Percentiles rank a stretch among this genome's conserved stretches.
phyloP scores from a whole-genome alignment of 345 rosid genomes.

The Salix caprea region DNA sequence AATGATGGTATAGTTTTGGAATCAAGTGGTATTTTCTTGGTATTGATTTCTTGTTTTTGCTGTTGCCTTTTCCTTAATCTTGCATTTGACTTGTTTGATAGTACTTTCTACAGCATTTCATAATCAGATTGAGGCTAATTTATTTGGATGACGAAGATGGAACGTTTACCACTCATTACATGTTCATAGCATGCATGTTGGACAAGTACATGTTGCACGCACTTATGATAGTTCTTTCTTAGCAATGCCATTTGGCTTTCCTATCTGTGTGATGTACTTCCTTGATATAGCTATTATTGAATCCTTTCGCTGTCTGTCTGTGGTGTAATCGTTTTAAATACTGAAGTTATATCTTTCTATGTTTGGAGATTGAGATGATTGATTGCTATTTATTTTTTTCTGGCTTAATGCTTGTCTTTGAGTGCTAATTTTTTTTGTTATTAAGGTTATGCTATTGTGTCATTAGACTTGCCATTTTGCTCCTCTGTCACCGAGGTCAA shows the following conservation, averaged over 20 bases:
- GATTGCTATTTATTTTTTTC: neutral
- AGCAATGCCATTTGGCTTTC: neutral
- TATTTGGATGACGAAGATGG: neutral
- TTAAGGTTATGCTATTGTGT: neutral
- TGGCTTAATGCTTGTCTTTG: neutral
- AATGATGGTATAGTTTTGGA: slow-evolving; percentile 1
- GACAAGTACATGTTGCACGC: neutral
- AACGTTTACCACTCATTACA: neutral
- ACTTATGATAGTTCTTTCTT: neutral
- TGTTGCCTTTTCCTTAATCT: neutral
- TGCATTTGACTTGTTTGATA: neutral
- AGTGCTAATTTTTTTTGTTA: neutral
- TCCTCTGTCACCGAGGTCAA: neutral
- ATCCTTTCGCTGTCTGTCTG: neutral
- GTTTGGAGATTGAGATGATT: neutral
- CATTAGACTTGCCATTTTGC: neutral
- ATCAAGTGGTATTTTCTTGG: neutral
- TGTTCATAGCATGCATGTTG: neutral
- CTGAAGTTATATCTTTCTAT: neutral
- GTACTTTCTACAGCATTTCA: neutral
- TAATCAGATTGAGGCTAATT: neutral
- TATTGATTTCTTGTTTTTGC: neutral
- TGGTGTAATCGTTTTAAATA: neutral
- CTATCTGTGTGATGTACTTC: neutral
- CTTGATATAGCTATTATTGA: neutral